Percentiles rank a stretch among this genome's conserved stretches.
These are phyloP conservation scores for Isabelozyma heimii DNA, from an alignment of 805 yeast genomes.

Conservation along the genomic window DNA sequence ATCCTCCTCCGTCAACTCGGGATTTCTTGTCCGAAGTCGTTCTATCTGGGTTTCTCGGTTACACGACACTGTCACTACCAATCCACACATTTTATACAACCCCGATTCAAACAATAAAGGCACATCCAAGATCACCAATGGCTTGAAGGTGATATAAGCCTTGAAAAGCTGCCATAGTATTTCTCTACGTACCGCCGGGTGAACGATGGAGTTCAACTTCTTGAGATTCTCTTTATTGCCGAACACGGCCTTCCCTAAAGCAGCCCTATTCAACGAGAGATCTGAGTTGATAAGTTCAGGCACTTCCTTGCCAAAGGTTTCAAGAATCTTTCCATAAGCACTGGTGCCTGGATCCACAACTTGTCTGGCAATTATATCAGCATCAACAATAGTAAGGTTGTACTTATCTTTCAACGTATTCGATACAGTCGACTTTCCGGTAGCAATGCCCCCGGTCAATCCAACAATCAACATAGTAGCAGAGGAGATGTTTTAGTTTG, in stretches of 20 bases:
- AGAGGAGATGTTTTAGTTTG: background rate
- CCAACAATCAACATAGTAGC: conserved; percentile 79
- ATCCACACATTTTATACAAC: conserved; percentile 69
- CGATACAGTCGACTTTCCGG: conserved; percentile 95
- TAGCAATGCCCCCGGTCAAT: conserved; percentile 95
- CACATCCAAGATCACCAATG: conserved; percentile 77
- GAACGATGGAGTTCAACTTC: conserved; percentile 72
- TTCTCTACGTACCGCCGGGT: conserved; percentile 77
- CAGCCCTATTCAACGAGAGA: conserved; percentile 60
- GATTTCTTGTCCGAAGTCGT: conserved; percentile 66
- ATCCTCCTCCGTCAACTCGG: conserved; percentile 61
- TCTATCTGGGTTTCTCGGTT: conserved; percentile 53
- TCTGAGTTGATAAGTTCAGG: conserved; percentile 48
- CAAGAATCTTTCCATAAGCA: conserved; percentile 67
- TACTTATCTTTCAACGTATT: conserved; percentile 49
- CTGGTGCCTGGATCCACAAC: conserved; percentile 77
- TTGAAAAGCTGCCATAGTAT: conserved; percentile 55
- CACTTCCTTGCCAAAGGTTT: conserved; percentile 53
- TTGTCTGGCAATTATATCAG: conserved; percentile 84
- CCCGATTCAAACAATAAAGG: conserved; percentile 86
- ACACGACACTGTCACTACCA: conserved; percentile 67
- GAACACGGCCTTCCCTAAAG: conserved; percentile 77
- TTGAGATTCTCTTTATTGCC: conserved; percentile 57
- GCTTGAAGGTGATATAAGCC: conserved; percentile 57
- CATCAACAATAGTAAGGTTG: conserved; percentile 70